Evolutionary conservation across 371 early-diverging fungal genomes (phyloP), one percentile per base, ranked within the genome.

Genomic region (Chytridium lagenaria): DNA sequence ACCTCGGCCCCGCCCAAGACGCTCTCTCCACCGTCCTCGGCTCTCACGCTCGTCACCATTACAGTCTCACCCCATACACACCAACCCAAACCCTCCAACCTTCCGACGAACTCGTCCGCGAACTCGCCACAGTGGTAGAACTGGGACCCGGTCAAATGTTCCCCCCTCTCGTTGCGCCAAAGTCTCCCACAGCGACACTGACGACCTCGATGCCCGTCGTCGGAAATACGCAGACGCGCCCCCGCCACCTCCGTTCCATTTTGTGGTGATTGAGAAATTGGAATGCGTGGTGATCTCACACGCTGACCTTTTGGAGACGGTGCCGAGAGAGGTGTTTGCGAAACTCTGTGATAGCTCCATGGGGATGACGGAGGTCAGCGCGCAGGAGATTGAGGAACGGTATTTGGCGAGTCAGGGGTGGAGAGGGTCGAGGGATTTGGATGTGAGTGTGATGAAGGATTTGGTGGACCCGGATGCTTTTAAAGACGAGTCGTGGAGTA

Each of bases 331-430:
- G 22, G 51, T 65, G n/a, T 59, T 72, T 1, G n/a, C 38, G 36
- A 30, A 66, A 30, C 65, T 76, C 22, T 38, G 38, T 34, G 63
- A 61, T 16, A 61, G 63, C 28, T 22, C 63, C 36, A 63, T 65
- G 66, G 77, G 70, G 36, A 28, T 76, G 49, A 76, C 77, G 16
- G 73, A 76, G 38, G 70, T 76, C 0, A 51, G 65, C 19, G 22
- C 63, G 10, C 72, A 76, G 59, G 77, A 76, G 36, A 72, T 76
- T 40, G 77, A 76, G 59, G 77, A 76, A 39, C 49, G 77, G 36
- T 76, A 72, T 63, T 34, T 76, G 57, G 38, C 59, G 16, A 63
- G 69, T 2, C 69, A 63, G 38, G 77, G 77, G 34, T 76, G 77
- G 77, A 55, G 76, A 26, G 69, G 63, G 16, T 31, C 63, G 31